Evolutionary conservation across 345 rosid species (phyloP), one percentile per base, ranked within the genome.

Genomic region (Psidium friedrichsthalianum): DNA sequence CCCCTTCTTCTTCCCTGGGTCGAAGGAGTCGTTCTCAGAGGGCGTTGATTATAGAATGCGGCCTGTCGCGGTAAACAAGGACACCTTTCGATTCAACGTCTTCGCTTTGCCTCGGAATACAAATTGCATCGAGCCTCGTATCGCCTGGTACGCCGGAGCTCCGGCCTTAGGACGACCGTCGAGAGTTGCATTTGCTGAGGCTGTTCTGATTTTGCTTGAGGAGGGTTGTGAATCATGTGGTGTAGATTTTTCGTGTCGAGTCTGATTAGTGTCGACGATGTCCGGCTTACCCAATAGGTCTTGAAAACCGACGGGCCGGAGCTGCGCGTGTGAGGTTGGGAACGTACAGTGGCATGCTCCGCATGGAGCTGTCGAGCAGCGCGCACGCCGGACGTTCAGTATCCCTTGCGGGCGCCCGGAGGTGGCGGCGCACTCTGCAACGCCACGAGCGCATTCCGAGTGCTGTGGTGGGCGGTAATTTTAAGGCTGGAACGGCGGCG

Each of bases 341-440:
- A n/a, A n/a, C 86, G 61, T 93, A 94, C 81, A 97, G 85, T 1
- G 99, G 99, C 98, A 97, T 92, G 90, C 98, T 97, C 52, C 95
- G 88, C 98, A 90, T 93, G 36, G 99, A 93, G 76, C 98, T 93
- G 42, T 95, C 97, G 4, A 95, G 97, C 53, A 97, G 59, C 9
- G 95, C 91, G 5, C n/a, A 97, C 94, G 1, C 98, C 99, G 25
- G 25, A 97, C 91, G 87, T 97, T 97, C 27, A 97, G 55, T 29
- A 95, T 95, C 84, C 98, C 99, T n/a, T 95, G 98, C 14, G 98
- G 98, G 11, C 94, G 92, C 13, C 98, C 99, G 1, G 98, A 95
- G 12, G 92, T n/a, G 91, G 25, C 97, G 90, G 12, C 99, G 94
- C 18, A 95, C 98, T n/a, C 86, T 97, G 99, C 82, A 97, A 92